Evolutionary conservation across 164 flowering plant genomes (phyloP).

Genomic region (Liriodendron chinense): DNA sequence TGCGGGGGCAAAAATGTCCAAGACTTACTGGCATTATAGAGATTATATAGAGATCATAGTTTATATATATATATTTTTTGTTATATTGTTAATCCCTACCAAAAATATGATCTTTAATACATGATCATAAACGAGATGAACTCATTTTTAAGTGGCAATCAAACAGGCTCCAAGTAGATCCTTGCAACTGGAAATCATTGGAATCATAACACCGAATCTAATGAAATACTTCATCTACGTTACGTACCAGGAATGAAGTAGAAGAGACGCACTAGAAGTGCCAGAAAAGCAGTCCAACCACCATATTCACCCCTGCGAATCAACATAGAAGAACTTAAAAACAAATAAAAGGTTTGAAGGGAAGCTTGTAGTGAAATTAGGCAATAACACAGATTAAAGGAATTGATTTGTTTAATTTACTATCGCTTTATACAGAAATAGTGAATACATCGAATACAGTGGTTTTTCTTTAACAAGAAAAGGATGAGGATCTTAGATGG

Average conservation of each 20-base stretch:
- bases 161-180: not conserved
- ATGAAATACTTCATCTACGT: not conserved
- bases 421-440: not conserved
- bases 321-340: not conserved
- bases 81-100: too few species aligned
- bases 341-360: not conserved
- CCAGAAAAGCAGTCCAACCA: conserved; percentile 77
- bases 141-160: too few species aligned
- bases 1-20: too few species aligned
- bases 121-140: too few species aligned
- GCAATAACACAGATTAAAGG: not conserved
- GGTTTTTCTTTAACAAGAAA: not conserved
- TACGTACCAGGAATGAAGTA: conserved; percentile 74
- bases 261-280: conserved; percentile 79
- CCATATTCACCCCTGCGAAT: conserved; percentile 86
- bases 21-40: too few species aligned
- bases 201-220: not conserved
- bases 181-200: not conserved
- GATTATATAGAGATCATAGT: too few species aligned
- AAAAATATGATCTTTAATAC: too few species aligned
- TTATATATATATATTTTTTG: too few species aligned
- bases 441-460: not conserved
- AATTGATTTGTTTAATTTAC: not conserved
- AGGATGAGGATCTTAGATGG: not conserved
- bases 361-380: not conserved